These are phyloP conservation scores for Scedosporium aurantiacum DNA, from an alignment of 2,329 filamentous ascomycete genomes.

Conservation along the genomic window DNA sequence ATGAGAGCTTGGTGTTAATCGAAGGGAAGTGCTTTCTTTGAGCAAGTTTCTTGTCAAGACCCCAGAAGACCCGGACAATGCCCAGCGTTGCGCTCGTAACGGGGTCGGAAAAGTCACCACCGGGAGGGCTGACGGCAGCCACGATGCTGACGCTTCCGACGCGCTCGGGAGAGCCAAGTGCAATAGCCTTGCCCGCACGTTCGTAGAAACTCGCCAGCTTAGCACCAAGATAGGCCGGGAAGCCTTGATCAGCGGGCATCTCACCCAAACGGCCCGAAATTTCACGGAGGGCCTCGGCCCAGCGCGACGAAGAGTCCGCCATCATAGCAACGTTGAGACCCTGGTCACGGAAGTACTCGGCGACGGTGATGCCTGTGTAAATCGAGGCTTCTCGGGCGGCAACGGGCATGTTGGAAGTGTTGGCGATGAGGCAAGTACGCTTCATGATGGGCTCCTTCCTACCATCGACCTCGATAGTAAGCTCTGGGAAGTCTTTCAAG, in stretches of 20 bases:
- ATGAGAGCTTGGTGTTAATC: slow-evolving; percentile 88
- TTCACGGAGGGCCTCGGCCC: slow-evolving; percentile 97
- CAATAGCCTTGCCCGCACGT: slow-evolving; percentile 77
- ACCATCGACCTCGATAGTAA: slow-evolving; percentile 87
- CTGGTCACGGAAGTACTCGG: slow-evolving; percentile 95
- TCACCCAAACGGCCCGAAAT: slow-evolving; percentile 97
- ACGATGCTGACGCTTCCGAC: slow-evolving; percentile 94
- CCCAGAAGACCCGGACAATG: slow-evolving; percentile 99
- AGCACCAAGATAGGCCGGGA: slow-evolving; percentile 91
- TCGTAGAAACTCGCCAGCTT: slow-evolving; percentile 99
- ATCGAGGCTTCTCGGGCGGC: slow-evolving; percentile 97
- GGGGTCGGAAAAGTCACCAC: slow-evolving; percentile 98
- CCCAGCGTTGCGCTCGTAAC: slow-evolving; percentile 86
- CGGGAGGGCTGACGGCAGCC: slow-evolving; percentile 90
- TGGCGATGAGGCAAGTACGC: slow-evolving; percentile 94
- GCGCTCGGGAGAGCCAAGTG: slow-evolving; percentile 80
- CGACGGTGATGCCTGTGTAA: slow-evolving; percentile 90
- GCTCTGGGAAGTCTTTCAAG: slow-evolving; percentile 98
- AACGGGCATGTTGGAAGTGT: slow-evolving; percentile 99
- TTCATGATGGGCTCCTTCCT: slow-evolving; percentile 99
- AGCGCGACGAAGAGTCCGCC: slow-evolving; percentile 95
- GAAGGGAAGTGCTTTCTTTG: slow-evolving; percentile 99
- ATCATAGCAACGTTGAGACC: slow-evolving; percentile 99
- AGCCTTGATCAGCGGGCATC: slow-evolving; percentile 99
- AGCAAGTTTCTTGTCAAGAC: slow-evolving; percentile 97